Evolutionary conservation across 495 filamentous ascomycete species (phyloP), one percentile per base, ranked within the genome.

Genomic region (Sphaerosporella brunnea): DNA sequence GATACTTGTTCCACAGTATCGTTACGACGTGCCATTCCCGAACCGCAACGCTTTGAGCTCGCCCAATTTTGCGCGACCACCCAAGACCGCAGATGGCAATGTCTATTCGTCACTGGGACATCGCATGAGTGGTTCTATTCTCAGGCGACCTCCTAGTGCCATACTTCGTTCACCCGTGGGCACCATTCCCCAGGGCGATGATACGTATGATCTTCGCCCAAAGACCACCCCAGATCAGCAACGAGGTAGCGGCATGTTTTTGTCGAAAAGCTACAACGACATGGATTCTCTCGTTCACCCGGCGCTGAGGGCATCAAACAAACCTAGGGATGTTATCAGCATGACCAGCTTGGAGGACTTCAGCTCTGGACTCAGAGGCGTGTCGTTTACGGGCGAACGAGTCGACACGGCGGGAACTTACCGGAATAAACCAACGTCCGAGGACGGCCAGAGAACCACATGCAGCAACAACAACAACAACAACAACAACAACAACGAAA

Each of bases 1-100:
- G 10, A 55, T 59, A 30, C 35, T 59, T 23, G 56, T 59, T 41
- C 56, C 56, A 36, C 55, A 59, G 21, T 59, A 59, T 35, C 54
- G 48, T 34, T 59, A 50, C 30, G 42, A 55, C 25, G 23, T 34
- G 20, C 46, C 47, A 18, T 53, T 50, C 4, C 56, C 56, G 9
- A 59, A 59, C 42, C 55, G 56, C 21, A 59, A 59, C 42, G 55
- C 55, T 24, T 51, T 59, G 9, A 40, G 48, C 5, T 45, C 51
- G 15, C 57, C 56, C 43, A 47, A 47, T n/a, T 48, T 58, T n/a
- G 16, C 56, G 24, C 54, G 5, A 11, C 43, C 43, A n/a, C 56
- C 13, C 28, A 58, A 41, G 48, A 48, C 43, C 11, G 25, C 43
- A 23, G 43, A 46, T 25, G 43, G 43, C 11, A 15, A 10, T 43